phyloP scores from a whole-genome alignment of 1,284 basidiomycete genomes.

The Apiotrichum gracile region DNA sequence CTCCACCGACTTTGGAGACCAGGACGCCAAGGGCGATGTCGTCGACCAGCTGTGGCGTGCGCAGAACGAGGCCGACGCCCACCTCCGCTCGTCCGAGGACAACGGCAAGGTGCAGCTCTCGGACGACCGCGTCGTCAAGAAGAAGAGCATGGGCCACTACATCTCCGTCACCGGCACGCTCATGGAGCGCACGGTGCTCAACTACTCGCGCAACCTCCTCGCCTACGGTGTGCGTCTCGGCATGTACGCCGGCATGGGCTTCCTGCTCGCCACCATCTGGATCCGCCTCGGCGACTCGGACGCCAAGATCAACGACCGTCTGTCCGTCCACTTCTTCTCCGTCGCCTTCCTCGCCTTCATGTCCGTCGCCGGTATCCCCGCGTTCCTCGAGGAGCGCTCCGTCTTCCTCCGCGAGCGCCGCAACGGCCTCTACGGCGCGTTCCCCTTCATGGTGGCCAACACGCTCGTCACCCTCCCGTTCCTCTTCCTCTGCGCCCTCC shows the following conservation, averaged over 20 bases:
- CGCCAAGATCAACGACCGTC: conserved; percentile 41
- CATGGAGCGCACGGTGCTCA: conserved; percentile 16
- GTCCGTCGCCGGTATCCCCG: conserved; percentile 40
- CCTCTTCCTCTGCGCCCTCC: conserved; percentile 36
- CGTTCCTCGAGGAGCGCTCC: conserved; percentile 47
- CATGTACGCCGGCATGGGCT: conserved; percentile 58
- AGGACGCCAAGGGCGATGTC: conserved; percentile 2
- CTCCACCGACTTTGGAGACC: conserved; percentile 24
- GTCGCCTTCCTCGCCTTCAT: conserved; percentile 59
- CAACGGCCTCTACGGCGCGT: conserved; percentile 32
- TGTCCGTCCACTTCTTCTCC: conserved; percentile 51
- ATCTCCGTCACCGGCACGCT: conserved; percentile 6
- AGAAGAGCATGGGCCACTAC: conserved; percentile 2
- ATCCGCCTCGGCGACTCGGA: conserved; percentile 50
- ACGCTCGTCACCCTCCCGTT: conserved; percentile 44
- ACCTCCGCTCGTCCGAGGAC: no score
- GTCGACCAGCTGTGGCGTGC: conserved; percentile 3
- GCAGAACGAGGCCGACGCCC: not conserved
- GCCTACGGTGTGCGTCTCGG: conserved; percentile 59
- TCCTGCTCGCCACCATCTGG: conserved; percentile 60
- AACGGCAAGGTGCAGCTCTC: not conserved
- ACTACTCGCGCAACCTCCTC: conserved; percentile 48
- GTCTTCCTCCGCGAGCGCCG: conserved; percentile 44
- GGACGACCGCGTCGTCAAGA: not conserved
- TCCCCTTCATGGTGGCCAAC: conserved; percentile 35